Conservation (phyloP, 1,139 yeast species). For the Saccharomyces hybrid region DNA sequence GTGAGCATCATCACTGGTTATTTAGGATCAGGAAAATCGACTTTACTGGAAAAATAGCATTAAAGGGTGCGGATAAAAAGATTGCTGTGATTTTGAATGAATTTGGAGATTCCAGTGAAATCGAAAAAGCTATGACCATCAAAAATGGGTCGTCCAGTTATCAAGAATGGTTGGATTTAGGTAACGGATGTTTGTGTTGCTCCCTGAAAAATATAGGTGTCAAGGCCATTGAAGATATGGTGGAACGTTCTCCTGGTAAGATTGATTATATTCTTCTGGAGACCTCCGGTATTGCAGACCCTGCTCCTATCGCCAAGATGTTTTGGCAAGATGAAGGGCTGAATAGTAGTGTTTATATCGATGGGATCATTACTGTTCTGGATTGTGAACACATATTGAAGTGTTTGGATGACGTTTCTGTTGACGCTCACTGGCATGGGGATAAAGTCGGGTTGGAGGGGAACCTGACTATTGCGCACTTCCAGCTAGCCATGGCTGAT, state of each 20-base stretch:
- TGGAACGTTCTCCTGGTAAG: conserved; percentile 59
- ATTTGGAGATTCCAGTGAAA: conserved; percentile 81
- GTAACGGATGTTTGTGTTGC: conserved; percentile 94
- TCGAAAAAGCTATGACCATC: conserved; percentile 80
- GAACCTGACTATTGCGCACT: conserved; percentile 73
- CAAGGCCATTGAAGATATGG: conserved; percentile 81
- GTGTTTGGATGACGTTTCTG: conserved; percentile 56
- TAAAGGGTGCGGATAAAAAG: conserved; percentile 49
- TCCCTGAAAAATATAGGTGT: conserved; percentile 94
- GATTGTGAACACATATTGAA: conserved; percentile 64
- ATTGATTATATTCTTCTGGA: conserved; percentile 87
- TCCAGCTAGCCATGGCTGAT: conserved; percentile 89
- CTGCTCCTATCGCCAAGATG: conserved; percentile 93
- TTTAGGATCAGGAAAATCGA: conserved; percentile 90
- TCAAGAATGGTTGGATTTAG: conserved; percentile 92
- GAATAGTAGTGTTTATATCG: conserved; percentile 75
- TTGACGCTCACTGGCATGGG: conserved; percentile 57
- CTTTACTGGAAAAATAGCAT: conserved; percentile 70
- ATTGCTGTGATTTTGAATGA: conserved; percentile 89
- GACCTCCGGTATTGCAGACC: conserved; percentile 97
- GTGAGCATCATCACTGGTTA: conserved; percentile 91
- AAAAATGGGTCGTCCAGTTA: conserved; percentile 54
- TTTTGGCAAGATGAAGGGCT: conserved; percentile 94
- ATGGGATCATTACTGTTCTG: conserved; percentile 87
- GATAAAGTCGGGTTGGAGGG: conserved; percentile 36